Evolutionary conservation across 2,329 filamentous ascomycete species (phyloP).

Genomic region (Pseudopyrenochaeta lycopersici): DNA sequence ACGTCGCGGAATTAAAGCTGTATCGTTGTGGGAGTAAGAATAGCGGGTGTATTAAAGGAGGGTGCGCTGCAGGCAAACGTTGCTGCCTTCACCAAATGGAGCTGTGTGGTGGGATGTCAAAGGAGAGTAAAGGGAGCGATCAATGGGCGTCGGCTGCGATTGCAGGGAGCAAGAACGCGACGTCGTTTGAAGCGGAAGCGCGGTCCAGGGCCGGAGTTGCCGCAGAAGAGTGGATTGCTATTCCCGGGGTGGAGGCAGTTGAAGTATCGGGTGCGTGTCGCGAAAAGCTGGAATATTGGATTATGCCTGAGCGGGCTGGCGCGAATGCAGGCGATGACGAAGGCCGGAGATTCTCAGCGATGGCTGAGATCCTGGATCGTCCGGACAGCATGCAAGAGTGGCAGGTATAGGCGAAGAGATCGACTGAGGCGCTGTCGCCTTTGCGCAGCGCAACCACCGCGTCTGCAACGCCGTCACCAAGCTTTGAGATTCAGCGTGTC

Average conservation of each 20-base stretch:
- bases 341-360: conserved; percentile 13
- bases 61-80: neutral
- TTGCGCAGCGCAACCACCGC: neutral
- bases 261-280: conserved; percentile 11
- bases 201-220: neutral
- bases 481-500: neutral
- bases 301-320: conserved; percentile 22
- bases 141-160: neutral
- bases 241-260: conserved; percentile 1
- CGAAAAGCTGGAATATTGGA: conserved; percentile 21
- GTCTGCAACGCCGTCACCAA: neutral
- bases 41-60: neutral
- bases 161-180: neutral
- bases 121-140: neutral
- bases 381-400: conserved; percentile 8
- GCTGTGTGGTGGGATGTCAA: neutral
- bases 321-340: conserved; percentile 22
- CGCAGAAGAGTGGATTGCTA: neutral
- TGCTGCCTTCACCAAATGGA: neutral
- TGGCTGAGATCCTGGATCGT: conserved; percentile 9
- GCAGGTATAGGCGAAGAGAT: conserved; percentile 20
- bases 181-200: neutral
- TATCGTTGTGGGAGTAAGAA: conserved; percentile 4
- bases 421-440: conserved; percentile 11
- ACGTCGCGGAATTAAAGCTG: neutral